Evolutionary conservation across 2,329 filamentous ascomycete species (phyloP).

Genomic region (Fusarium equiseti): DNA sequence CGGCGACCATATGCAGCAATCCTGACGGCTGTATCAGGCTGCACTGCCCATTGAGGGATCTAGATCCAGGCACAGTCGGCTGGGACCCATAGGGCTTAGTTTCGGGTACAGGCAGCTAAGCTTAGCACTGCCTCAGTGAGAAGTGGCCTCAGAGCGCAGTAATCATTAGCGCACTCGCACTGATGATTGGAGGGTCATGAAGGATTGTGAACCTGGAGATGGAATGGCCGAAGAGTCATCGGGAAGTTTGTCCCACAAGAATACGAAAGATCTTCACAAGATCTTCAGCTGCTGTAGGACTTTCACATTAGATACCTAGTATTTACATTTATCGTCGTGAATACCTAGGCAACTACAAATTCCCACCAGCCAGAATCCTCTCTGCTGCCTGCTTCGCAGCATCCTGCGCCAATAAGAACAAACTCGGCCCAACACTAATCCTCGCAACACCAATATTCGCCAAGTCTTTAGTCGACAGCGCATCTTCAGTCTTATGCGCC

Average conservation of each 20-base stretch:
- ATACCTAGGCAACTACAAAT: conserved; percentile 12
- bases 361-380: conserved; percentile 49
- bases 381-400: conserved; percentile 52
- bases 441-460: conserved; percentile 64
- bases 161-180: not conserved
- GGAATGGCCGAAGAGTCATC: conserved; percentile 3
- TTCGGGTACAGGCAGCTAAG: not conserved
- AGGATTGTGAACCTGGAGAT: not conserved
- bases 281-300: not conserved
- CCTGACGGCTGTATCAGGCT: not conserved
- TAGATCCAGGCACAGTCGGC: conserved; percentile 22
- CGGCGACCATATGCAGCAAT: conserved; percentile 2
- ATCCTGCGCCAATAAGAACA: conserved; percentile 58
- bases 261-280: not conserved
- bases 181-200: not conserved
- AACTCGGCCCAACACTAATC: conserved; percentile 65
- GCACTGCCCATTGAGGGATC: conserved; percentile 22
- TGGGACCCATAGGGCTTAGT: conserved; percentile 20
- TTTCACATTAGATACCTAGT: not conserved
- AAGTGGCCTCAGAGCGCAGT: not conserved
- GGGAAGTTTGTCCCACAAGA: not conserved
- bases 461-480: conserved; percentile 59
- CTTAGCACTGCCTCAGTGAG: conserved; percentile 1
- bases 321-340: not conserved
- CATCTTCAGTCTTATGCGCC: conserved; percentile 50